Percentiles rank a stretch among this genome's conserved stretches.
Evolutionary conservation across 2,329 filamentous ascomycete species (phyloP).

Genomic region (Pseudofabraea citricarpa): DNA sequence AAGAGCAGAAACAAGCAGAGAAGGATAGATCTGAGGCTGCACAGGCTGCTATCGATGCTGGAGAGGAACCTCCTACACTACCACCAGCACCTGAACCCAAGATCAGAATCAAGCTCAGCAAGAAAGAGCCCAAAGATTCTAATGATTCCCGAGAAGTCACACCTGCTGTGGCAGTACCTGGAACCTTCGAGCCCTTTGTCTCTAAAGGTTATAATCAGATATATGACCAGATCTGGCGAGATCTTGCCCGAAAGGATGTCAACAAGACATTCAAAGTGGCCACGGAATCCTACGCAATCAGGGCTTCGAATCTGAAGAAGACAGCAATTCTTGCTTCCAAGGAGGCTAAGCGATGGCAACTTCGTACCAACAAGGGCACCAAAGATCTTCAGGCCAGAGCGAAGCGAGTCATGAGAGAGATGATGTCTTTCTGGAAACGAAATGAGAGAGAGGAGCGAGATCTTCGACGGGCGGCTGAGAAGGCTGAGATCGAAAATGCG

Average conservation of each 20-base stretch:
- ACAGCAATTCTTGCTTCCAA: conserved; percentile 95
- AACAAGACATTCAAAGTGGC: conserved; percentile 90
- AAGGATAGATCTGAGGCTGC: conserved; percentile 81
- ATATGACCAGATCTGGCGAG: conserved; percentile 95
- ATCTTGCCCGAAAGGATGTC: conserved; percentile 89
- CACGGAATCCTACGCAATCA: conserved; percentile 76
- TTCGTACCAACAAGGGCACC: conserved; percentile 95
- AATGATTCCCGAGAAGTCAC: conserved; percentile 35
- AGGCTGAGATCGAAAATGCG: conserved; percentile 92
- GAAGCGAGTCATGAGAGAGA: conserved; percentile 98
- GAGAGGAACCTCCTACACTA: conserved; percentile 61
- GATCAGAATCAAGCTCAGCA: conserved; percentile 56
- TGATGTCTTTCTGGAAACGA: conserved; percentile 99
- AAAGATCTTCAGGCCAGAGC: conserved; percentile 96
- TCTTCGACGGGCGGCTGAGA: conserved; percentile 87
- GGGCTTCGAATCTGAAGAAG: conserved; percentile 95
- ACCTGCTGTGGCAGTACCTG: conserved; percentile 22
- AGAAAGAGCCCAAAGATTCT: conserved; percentile 35
- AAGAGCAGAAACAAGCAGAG: conserved; percentile 76
- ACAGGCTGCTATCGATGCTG: conserved; percentile 76
- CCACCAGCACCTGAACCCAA: conserved; percentile 37
- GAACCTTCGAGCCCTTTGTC: conserved; percentile 49
- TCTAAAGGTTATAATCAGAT: conserved; percentile 96
- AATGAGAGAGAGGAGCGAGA: conserved; percentile 98
- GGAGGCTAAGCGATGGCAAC: conserved; percentile 94